Conservation (phyloP, 345 rosid species). For the Eucalyptus marginata region DNA sequence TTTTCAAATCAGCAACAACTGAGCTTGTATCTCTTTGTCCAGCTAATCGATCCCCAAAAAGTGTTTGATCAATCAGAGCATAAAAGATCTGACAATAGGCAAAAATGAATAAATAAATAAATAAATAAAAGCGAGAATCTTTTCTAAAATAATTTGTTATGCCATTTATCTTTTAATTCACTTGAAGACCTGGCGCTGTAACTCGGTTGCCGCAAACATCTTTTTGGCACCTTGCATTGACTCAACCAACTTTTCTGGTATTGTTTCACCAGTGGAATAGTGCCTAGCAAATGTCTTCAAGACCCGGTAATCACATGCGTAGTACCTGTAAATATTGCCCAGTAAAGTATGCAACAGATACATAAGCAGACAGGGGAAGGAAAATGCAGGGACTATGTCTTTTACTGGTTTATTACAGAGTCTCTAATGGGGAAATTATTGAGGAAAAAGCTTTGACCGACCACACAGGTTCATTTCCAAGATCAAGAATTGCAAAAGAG, state of each 20-base stretch:
- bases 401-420: neutral
- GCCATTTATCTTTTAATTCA: neutral
- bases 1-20: conserved; percentile 62
- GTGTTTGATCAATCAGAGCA: conserved; percentile 75
- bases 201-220: conserved; percentile 92
- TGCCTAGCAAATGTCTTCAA: conserved; percentile 78
- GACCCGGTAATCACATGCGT: conserved; percentile 80
- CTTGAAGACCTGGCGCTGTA: conserved; percentile 79
- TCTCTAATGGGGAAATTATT: neutral
- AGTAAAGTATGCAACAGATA: neutral
- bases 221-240: conserved; percentile 78
- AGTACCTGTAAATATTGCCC: conserved; percentile 44
- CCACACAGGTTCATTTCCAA: neutral
- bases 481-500: neutral
- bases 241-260: conserved; percentile 77
- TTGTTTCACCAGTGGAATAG: conserved; percentile 68
- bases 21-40: conserved; percentile 33
- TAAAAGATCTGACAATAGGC: conserved; percentile 40
- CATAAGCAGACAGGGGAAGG: neutral
- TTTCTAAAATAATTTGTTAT: neutral
- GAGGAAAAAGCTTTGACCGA: neutral
- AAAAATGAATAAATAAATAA: neutral
- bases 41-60: conserved; percentile 64
- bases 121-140: neutral
- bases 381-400: neutral